phyloP scores from a whole-genome alignment of 2,329 filamentous ascomycete genomes.

The Dactylellina drechsleri region DNA sequence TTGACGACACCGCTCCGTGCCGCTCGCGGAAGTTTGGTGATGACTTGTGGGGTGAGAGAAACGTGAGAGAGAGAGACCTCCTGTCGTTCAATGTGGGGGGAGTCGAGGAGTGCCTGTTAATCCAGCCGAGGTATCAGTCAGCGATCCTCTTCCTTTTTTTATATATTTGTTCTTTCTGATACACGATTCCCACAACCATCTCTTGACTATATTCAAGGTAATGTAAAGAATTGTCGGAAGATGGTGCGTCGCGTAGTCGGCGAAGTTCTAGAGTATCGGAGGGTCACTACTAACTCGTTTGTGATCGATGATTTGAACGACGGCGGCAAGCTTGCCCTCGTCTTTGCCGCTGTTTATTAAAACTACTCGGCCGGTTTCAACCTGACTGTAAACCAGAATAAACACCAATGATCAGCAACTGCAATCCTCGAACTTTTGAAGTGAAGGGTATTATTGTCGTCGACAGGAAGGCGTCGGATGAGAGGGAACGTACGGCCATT shows the following conservation, averaged over 20 bases:
- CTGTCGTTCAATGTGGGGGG: slow-evolving; percentile 88
- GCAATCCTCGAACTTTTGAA: neutral
- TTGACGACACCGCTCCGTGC: slow-evolving; percentile 83
- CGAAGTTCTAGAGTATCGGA: neutral
- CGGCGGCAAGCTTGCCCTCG: slow-evolving; percentile 86
- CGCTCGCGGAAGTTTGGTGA: slow-evolving; percentile 85
- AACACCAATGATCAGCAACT: slow-evolving; percentile 35
- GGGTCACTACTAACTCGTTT: slow-evolving; percentile 84
- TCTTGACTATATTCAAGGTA: neutral
- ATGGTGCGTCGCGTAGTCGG: too few relatives aligned
- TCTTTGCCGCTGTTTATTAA: slow-evolving; percentile 85
- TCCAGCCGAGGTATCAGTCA: neutral
- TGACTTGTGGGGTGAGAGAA: slow-evolving; percentile 88
- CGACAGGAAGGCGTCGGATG: slow-evolving; percentile 1
- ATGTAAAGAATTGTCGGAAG: too few relatives aligned
- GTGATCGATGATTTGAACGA: slow-evolving; percentile 99
- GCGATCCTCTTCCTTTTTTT: too few relatives aligned
- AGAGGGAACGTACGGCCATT: slow-evolving; percentile 53
- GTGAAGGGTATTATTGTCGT: slow-evolving; percentile 1
- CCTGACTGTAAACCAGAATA: slow-evolving; percentile 72
- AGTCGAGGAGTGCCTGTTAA: slow-evolving; percentile 88
- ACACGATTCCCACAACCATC: too few relatives aligned
- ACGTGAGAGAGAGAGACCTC: slow-evolving; percentile 81
- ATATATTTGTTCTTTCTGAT: too few relatives aligned
- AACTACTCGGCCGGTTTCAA: slow-evolving; percentile 98